Conservation (phyloP, 768 basidiomycete genomes). For the Rossbeevera mucosa region DNA sequence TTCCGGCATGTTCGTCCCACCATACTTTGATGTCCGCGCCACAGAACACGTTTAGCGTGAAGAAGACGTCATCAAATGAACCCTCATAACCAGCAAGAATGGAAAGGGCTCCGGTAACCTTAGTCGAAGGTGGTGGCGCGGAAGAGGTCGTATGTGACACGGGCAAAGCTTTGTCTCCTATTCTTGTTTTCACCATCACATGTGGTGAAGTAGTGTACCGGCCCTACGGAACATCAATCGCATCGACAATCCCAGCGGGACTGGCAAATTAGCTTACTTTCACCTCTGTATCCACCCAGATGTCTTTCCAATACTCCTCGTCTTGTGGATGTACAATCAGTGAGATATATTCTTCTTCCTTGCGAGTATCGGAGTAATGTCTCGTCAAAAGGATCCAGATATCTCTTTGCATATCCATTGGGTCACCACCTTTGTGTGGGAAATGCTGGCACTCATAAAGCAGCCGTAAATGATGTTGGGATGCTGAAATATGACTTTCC, state of each 20-base stretch:
- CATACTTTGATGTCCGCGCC: slow-evolving; percentile 30
- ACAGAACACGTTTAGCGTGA: slow-evolving; percentile 58
- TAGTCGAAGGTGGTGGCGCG: slow-evolving; percentile 11
- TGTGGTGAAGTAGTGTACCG: slow-evolving; percentile 46
- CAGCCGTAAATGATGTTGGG: slow-evolving; percentile 38
- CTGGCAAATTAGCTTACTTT: slow-evolving; percentile 31
- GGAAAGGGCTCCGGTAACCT: slow-evolving; percentile 40
- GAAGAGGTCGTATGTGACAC: not conserved
- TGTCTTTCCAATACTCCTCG: slow-evolving; percentile 30
- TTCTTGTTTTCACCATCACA: slow-evolving; percentile 29
- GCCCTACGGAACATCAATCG: slow-evolving; percentile 27
- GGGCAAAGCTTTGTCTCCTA: slow-evolving; percentile 24
- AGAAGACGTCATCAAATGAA: slow-evolving; percentile 53
- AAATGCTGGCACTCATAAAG: slow-evolving; percentile 29
- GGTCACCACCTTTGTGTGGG: not conserved
- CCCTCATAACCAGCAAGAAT: slow-evolving; percentile 72
- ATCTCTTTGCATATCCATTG: slow-evolving; percentile 34
- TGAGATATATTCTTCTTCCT: slow-evolving; percentile 64
- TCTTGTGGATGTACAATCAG: slow-evolving; percentile 42
- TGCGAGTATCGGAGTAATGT: slow-evolving; percentile 60
- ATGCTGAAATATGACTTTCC: slow-evolving; percentile 27
- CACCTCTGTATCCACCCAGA: slow-evolving; percentile 31
- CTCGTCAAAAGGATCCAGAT: slow-evolving; percentile 82
- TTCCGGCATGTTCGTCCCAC: slow-evolving; percentile 43
- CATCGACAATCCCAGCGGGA: not conserved